phyloP scores from a whole-genome alignment of 495 filamentous ascomycete species.

The Aspergillus sclerotiicarbonarius region DNA sequence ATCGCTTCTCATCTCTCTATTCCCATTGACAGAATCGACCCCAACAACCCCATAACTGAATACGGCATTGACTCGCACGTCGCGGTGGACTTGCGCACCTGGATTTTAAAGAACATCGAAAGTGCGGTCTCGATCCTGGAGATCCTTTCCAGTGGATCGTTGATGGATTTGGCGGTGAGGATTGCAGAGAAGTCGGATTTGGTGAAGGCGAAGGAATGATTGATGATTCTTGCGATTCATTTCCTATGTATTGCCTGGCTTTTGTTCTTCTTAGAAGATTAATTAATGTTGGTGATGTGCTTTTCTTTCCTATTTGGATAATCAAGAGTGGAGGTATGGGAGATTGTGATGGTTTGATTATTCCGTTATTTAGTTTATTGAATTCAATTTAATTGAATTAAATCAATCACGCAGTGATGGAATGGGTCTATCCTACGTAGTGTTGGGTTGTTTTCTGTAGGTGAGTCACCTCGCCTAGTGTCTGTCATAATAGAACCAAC shows the following conservation, averaged over 20 bases:
- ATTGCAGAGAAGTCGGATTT: slow-evolving; percentile 18
- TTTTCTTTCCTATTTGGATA: no score
- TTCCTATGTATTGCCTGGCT: no score
- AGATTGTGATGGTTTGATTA: not conserved
- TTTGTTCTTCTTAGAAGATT: no score
- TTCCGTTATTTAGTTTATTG: not conserved
- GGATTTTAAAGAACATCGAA: slow-evolving; percentile 22
- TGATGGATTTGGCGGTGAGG: slow-evolving; percentile 21
- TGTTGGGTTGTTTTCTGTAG: no score
- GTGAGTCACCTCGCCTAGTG: no score
- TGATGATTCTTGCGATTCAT: no score
- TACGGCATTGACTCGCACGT: slow-evolving; percentile 28
- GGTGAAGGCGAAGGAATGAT: not conserved
- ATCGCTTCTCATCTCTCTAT: slow-evolving; percentile 28
- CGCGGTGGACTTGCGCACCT: slow-evolving; percentile 24
- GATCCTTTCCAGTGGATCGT: slow-evolving; percentile 24
- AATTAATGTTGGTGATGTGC: no score
- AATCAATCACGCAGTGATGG: no score
- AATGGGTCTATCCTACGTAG: no score
- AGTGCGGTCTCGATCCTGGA: slow-evolving; percentile 26
- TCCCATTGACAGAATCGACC: slow-evolving; percentile 7
- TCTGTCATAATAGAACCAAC: no score
- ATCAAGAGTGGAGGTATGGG: not conserved
- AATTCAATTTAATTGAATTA: no score
- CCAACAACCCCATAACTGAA: slow-evolving; percentile 8